Conservation (phyloP, 306 rosid species). For the Quercus mongolica region DNA sequence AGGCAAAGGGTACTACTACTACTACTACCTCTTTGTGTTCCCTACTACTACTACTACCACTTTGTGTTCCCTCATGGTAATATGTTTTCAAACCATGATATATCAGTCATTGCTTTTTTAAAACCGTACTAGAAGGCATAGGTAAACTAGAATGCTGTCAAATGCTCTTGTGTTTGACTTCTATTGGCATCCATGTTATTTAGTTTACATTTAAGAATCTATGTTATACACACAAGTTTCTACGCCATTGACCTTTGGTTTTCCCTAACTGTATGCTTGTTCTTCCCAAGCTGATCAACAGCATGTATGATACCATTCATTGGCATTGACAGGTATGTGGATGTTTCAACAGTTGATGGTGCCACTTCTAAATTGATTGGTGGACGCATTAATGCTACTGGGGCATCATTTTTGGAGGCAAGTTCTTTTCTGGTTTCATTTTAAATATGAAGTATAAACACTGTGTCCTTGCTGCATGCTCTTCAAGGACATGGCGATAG, state of each 20-base stretch:
- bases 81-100: background rate
- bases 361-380: conserved; percentile 68
- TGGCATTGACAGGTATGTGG: conserved; percentile 68
- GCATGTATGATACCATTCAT: conserved; percentile 3
- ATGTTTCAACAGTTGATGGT: conserved; percentile 90
- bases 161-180: background rate
- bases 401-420: conserved; percentile 91
- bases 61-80: background rate
- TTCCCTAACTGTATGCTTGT: background rate
- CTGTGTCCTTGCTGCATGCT: conserved; percentile 11
- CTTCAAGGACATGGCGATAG: background rate
- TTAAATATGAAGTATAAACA: background rate
- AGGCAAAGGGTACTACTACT: conserved; percentile 75
- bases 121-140: background rate
- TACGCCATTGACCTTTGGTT: background rate
- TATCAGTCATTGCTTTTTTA: background rate
- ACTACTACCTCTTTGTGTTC: conserved; percentile 20
- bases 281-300: conserved; percentile 15
- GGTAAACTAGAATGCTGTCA: background rate
- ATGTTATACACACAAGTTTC: background rate
- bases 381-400: conserved; percentile 62
- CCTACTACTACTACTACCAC: background rate
- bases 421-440: conserved; percentile 7
- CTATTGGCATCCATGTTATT: background rate
- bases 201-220: background rate